Evolutionary conservation across 352 stramenopile genomes (phyloP).

Genomic region (Pythium folliculosum): DNA sequence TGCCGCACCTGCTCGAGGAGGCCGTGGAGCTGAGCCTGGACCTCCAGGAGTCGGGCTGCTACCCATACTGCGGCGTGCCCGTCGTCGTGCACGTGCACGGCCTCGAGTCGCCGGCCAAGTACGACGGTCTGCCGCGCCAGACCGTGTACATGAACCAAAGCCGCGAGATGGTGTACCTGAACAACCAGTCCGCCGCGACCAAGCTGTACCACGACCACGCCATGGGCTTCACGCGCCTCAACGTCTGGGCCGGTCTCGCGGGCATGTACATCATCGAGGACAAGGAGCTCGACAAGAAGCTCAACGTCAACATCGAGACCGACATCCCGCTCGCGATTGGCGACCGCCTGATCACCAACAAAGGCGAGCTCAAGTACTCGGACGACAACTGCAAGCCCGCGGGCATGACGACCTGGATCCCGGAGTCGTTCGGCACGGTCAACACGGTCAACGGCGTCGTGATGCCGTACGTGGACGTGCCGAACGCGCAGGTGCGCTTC

Average conservation of each 20-base stretch:
- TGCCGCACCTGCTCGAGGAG: constrained; percentile 51
- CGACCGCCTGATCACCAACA: constrained; percentile 56
- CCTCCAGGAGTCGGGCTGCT: constrained; percentile 56
- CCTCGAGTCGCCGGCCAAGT: constrained; percentile 63
- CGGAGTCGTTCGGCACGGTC: constrained; percentile 61
- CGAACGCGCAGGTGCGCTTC: constrained; percentile 60
- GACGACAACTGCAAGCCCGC: constrained; percentile 61
- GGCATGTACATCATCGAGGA: constrained; percentile 68
- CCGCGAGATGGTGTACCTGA: constrained; percentile 55
- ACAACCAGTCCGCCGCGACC: constrained; percentile 69
- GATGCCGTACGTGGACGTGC: constrained; percentile 70
- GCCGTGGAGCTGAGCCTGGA: constrained; percentile 45
- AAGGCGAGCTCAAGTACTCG: constrained; percentile 66
- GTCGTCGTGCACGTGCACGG: constrained; percentile 66
- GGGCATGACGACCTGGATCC: constrained; percentile 49
- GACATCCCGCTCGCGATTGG: constrained; percentile 61
- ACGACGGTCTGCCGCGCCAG: constrained; percentile 54
- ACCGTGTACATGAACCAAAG: constrained; percentile 76
- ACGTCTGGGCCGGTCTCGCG: constrained; percentile 60
- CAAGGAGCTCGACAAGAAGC: constrained; percentile 39
- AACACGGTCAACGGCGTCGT: constrained; percentile 73
- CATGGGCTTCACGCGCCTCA: constrained; percentile 65
- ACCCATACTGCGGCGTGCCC: constrained; percentile 65
- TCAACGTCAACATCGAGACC: constrained; percentile 59
- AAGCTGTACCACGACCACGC: constrained; percentile 80